Evolutionary conservation across 192 early-diverging fungal species (phyloP), one percentile per base, ranked within the genome.

Genomic region (Rhizoclosmatium sp.): DNA sequence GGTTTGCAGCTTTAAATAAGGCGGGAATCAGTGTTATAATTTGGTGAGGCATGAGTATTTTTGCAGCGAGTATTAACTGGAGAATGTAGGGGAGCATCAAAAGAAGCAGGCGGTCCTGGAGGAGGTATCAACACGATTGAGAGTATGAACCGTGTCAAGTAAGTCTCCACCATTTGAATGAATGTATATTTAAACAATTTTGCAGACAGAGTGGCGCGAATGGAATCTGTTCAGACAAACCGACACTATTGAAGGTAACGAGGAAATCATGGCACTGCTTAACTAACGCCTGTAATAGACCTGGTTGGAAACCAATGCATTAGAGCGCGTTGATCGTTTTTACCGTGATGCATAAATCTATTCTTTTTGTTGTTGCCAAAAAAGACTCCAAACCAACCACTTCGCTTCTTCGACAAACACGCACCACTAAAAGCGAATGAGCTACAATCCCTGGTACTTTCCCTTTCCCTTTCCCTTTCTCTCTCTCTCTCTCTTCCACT

Each of bases 221-320:
- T 78, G 87, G 87, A 10, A 88, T 88, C 21, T 88, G 87, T 71
- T 65, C 80, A 3, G 84, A 88, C 79, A 48, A 65, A 4, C 87
- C 87, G 0, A 82, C 85, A 19, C 59, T 79, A 39, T 41, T 79
- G 9, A 69, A 78, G 65, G 9, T 54, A 16, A 54, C 51, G 51
- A 54, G 9, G 51, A 7, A 16, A 7, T 54, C 9, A 54, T 12
- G 1, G 51, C 51, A 54, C 51, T 54, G 51, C 9, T 54, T 0
- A 54, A 54, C 9, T 12, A 54, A 54, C 16, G 5, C 51, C 51
- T 54, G 51, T 12, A 54, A 7, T 54, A 31, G 31, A 31, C 31
- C 31, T 31, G 31, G 31, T 31, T 31, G 31, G 31, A 31, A 31
- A 31, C 31, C 31, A 31, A 31, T 0, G 31, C 31, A 31, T 31